Base-by-base conservation (phyloP, 176 grass and related monocot genomes). In the Paspalum vaginatum region DNA sequence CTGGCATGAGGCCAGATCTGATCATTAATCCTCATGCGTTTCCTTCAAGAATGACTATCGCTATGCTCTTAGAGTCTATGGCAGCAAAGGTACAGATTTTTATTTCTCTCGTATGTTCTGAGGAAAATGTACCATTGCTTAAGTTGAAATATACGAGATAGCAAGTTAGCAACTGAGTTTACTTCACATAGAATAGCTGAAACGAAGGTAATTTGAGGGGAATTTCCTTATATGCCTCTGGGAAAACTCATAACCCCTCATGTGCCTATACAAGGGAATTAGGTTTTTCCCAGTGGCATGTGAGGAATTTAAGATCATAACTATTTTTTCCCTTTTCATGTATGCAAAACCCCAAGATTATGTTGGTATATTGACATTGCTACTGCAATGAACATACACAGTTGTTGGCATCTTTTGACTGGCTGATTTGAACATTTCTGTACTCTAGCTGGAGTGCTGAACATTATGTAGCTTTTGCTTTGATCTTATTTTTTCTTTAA, bases 21-120 rank as follows among this genome's bases (percentile, higher is more conserved):
- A 98, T 98, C 44, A 98, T 98, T 41, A 98, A 98, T 61, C 95
- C 95, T 73, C 95, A 98, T 84, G 95, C 95, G 45, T 98, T 98
- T 88, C 95, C 95, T 64, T 98, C 95, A 75, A 85, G 95, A 92
- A 98, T 98, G 95, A 98, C 95, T 26, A 98, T 98, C 69, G 95
- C 89, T 83, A 98, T 98, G 95, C 95, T 98, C 82, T 83, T 98
- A 40, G 95, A 98, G 84, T 98, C 95, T 42, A 83, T 98, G 79
- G 95, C 92, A 59, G 95, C 95, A 11, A 98, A 98, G 95, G 92
- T 97, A 84, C 25, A 18, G 50, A 83, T 59, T 76, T 51, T 60
- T 76, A 4, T 39, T 88, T 82, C 25, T 74, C 80, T 82, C 40
- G 22, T 71, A 27, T 11, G 7, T 86, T 79, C n/a, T 22, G 44